phyloP scores from a whole-genome alignment of 2,329 filamentous ascomycete species.

The Xylariaceae sp. region DNA sequence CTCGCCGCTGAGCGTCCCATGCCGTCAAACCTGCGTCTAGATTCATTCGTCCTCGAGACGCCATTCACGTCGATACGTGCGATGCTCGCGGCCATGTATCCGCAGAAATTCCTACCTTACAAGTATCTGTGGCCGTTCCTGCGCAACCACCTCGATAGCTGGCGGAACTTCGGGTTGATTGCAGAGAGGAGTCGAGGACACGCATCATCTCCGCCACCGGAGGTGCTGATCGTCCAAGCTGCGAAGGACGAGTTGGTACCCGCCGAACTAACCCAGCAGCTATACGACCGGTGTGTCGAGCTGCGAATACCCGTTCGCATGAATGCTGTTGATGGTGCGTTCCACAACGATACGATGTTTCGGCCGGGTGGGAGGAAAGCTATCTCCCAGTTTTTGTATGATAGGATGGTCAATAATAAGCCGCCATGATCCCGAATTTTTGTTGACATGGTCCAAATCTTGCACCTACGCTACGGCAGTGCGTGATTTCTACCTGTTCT shows the following conservation, averaged over 20 bases:
- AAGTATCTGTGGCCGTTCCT: slow-evolving; percentile 71
- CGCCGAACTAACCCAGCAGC: slow-evolving; percentile 42
- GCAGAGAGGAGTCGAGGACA: slow-evolving; percentile 26
- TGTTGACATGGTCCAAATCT: too few species aligned
- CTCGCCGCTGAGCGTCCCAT: slow-evolving; percentile 44
- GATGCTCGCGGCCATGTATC: slow-evolving; percentile 71
- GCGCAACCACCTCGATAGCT: slow-evolving; percentile 58
- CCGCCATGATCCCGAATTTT: too few species aligned
- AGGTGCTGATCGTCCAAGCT: slow-evolving; percentile 51
- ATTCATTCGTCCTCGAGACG: slow-evolving; percentile 66
- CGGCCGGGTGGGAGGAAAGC: slow-evolving; percentile 41
- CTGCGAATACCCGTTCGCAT: slow-evolving; percentile 44
- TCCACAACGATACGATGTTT: slow-evolving; percentile 55
- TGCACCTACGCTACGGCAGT: too few species aligned
- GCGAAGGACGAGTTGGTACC: slow-evolving; percentile 59
- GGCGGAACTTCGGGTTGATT: slow-evolving; percentile 46
- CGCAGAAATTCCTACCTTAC: slow-evolving; percentile 77
- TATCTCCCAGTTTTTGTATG: slow-evolving; percentile 41
- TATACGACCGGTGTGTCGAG: slow-evolving; percentile 45
- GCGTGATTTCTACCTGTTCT: too few species aligned
- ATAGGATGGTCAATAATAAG: slow-evolving; percentile 18
- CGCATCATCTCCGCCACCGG: slow-evolving; percentile 25
- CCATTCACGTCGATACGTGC: slow-evolving; percentile 67
- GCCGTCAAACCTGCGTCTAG: slow-evolving; percentile 37
- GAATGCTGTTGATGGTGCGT: slow-evolving; percentile 43